Base-by-base conservation (phyloP, 73 alveolate species). In the Stentor coeruleus region DNA sequence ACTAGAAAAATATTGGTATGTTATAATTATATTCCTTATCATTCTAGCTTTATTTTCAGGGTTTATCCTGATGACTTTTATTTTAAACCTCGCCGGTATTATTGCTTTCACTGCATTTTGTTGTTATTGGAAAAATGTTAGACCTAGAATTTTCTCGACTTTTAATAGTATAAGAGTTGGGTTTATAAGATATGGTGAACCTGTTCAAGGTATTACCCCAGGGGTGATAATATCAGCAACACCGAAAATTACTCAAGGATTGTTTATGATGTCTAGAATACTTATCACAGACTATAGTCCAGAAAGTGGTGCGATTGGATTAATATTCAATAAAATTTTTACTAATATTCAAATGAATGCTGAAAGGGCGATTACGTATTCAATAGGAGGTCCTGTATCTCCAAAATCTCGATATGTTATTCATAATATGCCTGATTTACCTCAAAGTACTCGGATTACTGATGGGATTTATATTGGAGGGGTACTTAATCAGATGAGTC, bases 381-480 rank as follows among this genome's bases (percentile, higher is more conserved):
- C 15, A 20, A 57, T 57, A 57, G 73, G 73, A 57, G 73, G 73
- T 31, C 73, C 73, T 57, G 73, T 57, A 57, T 31, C 15, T 20
- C 73, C 73, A 20, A 31, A 57, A 20, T 0, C 73, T 57, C 1
- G 15, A 1, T 57, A 57, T 57, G 28, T 57, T n/a, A n/a, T 57
- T n/a, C 73, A 57, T 57, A 57, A 57, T 31, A 57, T 20, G 15
- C 73, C 73, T 57, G 2, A 57, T 2, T 20, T 57, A 20, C 35
- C 15, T 20, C 35, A 57, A 57, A 20, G 73, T 57, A 31, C 15
- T n/a, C 15, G 15, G 73, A 31, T 57, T n/a, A 57, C 35, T 57
- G 73, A 57, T 20, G 73, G 73, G 28, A 57, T 57, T 31, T 57
- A 57, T 31, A 20, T 57, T 57, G 73, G 73, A 57, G 73, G 73